Conservation (phyloP, 75 land plant genomes). For the Ceratopteris richardii region DNA sequence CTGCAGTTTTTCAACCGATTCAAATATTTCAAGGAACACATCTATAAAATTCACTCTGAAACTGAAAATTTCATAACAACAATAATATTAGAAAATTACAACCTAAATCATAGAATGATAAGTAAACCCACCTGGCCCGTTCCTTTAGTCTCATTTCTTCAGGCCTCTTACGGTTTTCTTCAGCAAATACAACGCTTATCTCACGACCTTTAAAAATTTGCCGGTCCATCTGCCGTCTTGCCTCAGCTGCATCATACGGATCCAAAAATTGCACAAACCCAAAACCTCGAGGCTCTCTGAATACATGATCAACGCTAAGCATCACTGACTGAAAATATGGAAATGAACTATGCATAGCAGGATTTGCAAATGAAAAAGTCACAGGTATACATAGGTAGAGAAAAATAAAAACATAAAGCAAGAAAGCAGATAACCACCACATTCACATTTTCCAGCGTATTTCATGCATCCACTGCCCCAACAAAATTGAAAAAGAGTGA, state of each 20-base stretch:
- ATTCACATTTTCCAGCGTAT: too few species aligned
- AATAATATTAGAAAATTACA: not conserved
- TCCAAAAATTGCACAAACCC: conserved; percentile 74
- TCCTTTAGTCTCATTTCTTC: conserved; percentile 55
- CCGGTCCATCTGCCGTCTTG: conserved; percentile 68
- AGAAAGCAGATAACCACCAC: too few species aligned
- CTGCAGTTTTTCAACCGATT: not conserved
- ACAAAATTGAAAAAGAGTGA: too few species aligned
- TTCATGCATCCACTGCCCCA: too few species aligned
- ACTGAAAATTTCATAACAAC: not conserved
- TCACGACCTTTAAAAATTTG: conserved; percentile 61
- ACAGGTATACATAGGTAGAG: too few species aligned
- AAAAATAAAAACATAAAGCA: too few species aligned
- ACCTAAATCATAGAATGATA: not conserved
- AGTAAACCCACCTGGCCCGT: not conserved
- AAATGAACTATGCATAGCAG: not conserved
- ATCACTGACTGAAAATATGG: conserved; percentile 8
- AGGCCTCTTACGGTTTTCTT: conserved; percentile 74
- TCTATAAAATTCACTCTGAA: not conserved
- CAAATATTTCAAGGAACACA: not conserved
- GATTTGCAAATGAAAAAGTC: not conserved
- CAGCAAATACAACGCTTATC: conserved; percentile 78
- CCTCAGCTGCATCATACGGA: conserved; percentile 71
- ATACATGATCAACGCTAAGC: conserved; percentile 6
- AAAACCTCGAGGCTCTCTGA: conserved; percentile 82